Evolutionary conservation across 371 early-diverging fungal species (phyloP).

Genomic region (Mucor indicus): DNA sequence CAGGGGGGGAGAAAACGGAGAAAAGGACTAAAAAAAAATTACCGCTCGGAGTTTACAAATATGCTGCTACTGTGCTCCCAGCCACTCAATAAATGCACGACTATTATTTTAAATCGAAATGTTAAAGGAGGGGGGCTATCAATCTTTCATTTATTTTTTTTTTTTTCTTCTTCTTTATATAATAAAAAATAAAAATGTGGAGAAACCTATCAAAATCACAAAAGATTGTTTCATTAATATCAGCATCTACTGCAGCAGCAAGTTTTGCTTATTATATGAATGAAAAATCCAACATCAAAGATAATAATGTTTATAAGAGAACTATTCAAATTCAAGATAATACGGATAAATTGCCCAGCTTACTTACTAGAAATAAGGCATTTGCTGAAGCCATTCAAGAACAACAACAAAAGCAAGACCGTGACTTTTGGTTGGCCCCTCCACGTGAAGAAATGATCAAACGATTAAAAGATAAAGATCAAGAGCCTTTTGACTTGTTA

Average conservation of each 20-base stretch:
- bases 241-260: conserved; percentile 29
- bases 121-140: too few species aligned
- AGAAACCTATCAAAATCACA: conserved; percentile 40
- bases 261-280: conserved; percentile 34
- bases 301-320: conserved; percentile 12
- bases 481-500: conserved; percentile 84
- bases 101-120: too few species aligned
- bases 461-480: conserved; percentile 50
- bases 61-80: too few species aligned
- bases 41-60: too few species aligned
- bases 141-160: conserved; percentile 2
- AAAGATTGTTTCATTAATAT: conserved; percentile 28
- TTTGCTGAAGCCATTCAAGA: conserved; percentile 36
- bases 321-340: conserved; percentile 16
- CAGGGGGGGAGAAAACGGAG: too few species aligned
- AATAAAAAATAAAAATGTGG: conserved; percentile 29
- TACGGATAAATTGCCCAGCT: conserved; percentile 7
- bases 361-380: conserved; percentile 31
- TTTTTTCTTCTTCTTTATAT: background rate
- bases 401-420: conserved; percentile 25
- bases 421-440: conserved; percentile 71
- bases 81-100: too few species aligned
- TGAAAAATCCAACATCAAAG: conserved; percentile 7
- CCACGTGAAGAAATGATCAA: conserved; percentile 71
- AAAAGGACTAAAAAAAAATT: too few species aligned